These are phyloP conservation scores for Infundibulicybe gibba DNA, from an alignment of 768 basidiomycete species.

Conservation along the genomic window DNA sequence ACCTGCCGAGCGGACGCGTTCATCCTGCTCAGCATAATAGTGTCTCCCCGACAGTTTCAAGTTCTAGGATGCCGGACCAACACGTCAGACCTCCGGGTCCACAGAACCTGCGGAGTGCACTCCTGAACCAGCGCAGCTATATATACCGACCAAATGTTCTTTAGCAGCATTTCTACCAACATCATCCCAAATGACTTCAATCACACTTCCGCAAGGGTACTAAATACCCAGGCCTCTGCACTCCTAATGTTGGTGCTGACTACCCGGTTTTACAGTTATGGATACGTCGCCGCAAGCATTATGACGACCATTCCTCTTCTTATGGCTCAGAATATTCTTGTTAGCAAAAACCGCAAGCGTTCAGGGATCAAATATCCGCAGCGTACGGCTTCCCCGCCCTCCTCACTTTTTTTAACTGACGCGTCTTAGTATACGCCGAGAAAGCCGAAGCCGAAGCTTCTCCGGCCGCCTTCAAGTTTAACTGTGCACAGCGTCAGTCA, in stretches of 20 bases:
- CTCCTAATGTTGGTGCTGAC: background rate
- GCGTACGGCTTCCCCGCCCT: slow-evolving; percentile 10
- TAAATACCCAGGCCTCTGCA: background rate
- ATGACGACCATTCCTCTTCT: slow-evolving; percentile 19
- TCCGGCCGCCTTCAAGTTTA: slow-evolving; percentile 22
- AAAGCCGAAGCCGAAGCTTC: slow-evolving; percentile 24
- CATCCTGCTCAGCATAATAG: no score
- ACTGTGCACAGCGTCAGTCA: slow-evolving; percentile 26
- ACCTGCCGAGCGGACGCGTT: no score
- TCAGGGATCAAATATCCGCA: slow-evolving; percentile 26
- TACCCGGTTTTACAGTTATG: slow-evolving; percentile 5
- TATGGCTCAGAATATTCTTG: slow-evolving; percentile 17
- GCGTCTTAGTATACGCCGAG: slow-evolving; percentile 27
- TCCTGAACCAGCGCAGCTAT: background rate
- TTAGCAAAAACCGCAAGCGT: slow-evolving; percentile 15
- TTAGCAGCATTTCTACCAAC: no score
- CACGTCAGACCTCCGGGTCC: no score
- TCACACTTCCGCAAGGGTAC: background rate
- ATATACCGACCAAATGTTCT: no score
- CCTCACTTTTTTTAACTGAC: background rate
- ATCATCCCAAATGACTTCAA: background rate
- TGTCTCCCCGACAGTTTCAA: no score
- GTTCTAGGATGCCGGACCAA: no score
- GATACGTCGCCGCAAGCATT: slow-evolving; percentile 15
- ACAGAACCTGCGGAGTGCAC: no score